Base-by-base conservation (phyloP, 2,329 filamentous ascomycete genomes). In the Aspergillus glaucus region DNA sequence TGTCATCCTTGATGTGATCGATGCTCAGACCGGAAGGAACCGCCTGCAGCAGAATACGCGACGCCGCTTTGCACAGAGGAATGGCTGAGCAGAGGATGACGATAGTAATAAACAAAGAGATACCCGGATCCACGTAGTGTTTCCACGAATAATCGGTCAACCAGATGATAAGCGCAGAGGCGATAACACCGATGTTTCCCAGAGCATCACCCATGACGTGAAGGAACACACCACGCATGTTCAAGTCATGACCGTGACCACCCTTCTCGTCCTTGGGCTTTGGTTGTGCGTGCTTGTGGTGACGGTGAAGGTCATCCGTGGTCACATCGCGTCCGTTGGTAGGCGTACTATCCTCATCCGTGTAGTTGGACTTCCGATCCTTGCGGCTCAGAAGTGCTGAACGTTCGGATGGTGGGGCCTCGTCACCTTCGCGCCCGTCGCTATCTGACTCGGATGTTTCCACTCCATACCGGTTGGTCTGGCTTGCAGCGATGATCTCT, bases 31-130 rank as follows among this genome's bases (percentile, higher is more conserved):
- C 87, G 50, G 90, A 85, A 0, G 93, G 93, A 0, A 93, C 95
- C 2, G 92, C 93, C 71, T 98, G 93, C 1, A 98, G 80, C 12
- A 98, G 80, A 49, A 98, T 95, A 60, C 93, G 86, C 4, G 73
- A 75, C 2, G 75, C 74, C 12, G 75, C 75, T 58, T 75, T 75
- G 66, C 75, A 77, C 24, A 77, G 68, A 3, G 75, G 75, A 47
- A 77, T 74, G 7, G 75, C 75, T 12, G 73, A 75, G 43, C 56
- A 61, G 39, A 85, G 77, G 50, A 85, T 85, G 60, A 85, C 84
- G 52, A 90, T 70, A 1, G 93, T 96, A 69, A 98, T 98, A 69
- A 97, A 79, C 14, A 98, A 81, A 0, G 93, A 98, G 51, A 98
- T 92, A 15, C 83, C 81, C 0, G 93, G 93, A 64, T 98, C 93